Conservation (phyloP, 176 grass and related monocot species). For the Juncus effusus region DNA sequence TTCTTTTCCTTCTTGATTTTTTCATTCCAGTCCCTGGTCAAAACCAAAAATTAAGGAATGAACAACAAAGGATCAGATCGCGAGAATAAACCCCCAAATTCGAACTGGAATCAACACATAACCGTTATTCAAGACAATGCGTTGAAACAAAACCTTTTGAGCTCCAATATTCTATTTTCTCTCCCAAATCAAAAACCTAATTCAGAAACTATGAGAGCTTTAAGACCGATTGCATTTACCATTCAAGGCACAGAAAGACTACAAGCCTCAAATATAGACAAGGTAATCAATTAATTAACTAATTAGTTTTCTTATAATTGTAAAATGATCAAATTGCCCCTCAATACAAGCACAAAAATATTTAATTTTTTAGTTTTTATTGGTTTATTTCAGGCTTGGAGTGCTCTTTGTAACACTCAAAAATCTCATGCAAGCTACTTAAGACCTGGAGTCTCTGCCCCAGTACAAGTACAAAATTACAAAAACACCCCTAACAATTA, state of each 20-base stretch:
- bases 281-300: constrained; percentile 39
- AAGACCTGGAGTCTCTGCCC: constrained; percentile 78
- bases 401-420: constrained; percentile 54
- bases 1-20: constrained; percentile 1
- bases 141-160: constrained; percentile 52
- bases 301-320: constrained; percentile 3
- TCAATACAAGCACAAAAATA: background rate
- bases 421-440: constrained; percentile 58
- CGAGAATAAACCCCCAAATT: constrained; percentile 38
- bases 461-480: constrained; percentile 28
- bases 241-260: constrained; percentile 50
- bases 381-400: constrained; percentile 63
- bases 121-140: constrained; percentile 39
- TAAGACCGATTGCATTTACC: constrained; percentile 42
- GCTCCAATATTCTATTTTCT: constrained; percentile 73
- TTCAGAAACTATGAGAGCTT: constrained; percentile 36
- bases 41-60: constrained; percentile 12
- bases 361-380: background rate
- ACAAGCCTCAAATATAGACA: constrained; percentile 51
- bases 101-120: constrained; percentile 63
- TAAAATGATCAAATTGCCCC: constrained; percentile 1
- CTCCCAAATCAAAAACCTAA: constrained; percentile 63
- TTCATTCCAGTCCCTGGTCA: background rate
- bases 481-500: constrained; percentile 7
- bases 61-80: constrained; percentile 29